Evolutionary conservation across 345 rosid species (phyloP), one percentile per base, ranked within the genome.

Genomic region (Cochlearia excelsa): DNA sequence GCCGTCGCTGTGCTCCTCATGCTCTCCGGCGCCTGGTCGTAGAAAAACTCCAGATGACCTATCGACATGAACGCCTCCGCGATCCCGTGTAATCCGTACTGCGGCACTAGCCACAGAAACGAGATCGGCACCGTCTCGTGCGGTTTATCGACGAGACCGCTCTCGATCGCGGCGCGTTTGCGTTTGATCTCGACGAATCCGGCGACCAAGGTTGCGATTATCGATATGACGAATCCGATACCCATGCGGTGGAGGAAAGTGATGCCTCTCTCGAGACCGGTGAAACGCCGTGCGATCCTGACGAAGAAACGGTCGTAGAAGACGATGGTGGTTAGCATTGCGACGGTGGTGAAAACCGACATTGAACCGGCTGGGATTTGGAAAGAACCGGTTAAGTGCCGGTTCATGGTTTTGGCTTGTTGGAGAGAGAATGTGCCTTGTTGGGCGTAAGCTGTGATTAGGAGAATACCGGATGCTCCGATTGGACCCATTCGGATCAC

Each of bases 51-150:
- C 11, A 85, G 46, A 54, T 85, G 93, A n/a, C 95, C 95, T 5
- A 90, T 87, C 0, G 93, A 75, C 90, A 87, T 85, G 63, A 87
- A 90, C 2, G 97, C 90, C 59, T 90, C 97, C 0, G 95, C 97
- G 10, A 87, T 61, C 31, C 97, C 97, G 4, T 90, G 97, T 8
- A 90, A 87, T 9, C 72, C 47, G 44, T 87, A 90, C 51, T 85
- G 97, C 2, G 95, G 94, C 7, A 80, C 74, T 7, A 90, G 70
- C 97, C 95, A 90, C 5, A 90, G 72, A 4, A 84, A 86, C 8
- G 97, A 80, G 31, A 87, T 78, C 8, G 97, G 85, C 38, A 83
- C 65, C 0, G 49, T 16, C 3, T 79, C 40, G 16, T 82, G 78
- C 1, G 80, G 74, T 30, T 71, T 51, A 45, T 78, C 66, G 4